Base-by-base conservation (phyloP, 257 asterid species). In the Eucommia ulmoides region DNA sequence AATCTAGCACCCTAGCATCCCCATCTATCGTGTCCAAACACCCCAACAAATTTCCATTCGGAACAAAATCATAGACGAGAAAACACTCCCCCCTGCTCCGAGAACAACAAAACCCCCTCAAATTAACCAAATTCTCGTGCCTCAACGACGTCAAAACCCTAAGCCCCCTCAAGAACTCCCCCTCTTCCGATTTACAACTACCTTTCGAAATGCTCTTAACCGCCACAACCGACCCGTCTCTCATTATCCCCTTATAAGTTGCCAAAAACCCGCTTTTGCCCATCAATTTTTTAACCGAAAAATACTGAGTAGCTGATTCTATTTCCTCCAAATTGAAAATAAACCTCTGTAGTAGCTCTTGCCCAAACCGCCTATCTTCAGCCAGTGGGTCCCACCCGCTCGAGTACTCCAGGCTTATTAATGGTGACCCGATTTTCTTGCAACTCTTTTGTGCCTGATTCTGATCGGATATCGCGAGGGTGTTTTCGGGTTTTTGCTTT, bases 371-470 rank as follows among this genome's bases (percentile, higher is more conserved):
- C 11, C 88, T 80, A 18, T 74, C 96, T 68, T 88, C 97, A 1
- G 91, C 89, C 42, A 84, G 53, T 2, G 94, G 96, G 60, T 88
- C 97, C 97, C 97, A 88, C 8, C 96, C 96, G 2, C 58, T 80
- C 1, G 97, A 68, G 66, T 88, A 88, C 54, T 88, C 97, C 4
- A 88, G 89, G 69, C 91, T 88, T 44, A 77, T 77, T 1, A 88
- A 83, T 0, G 97, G 97, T 23, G 97, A 88, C 44, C 97, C 94
- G 38, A 72, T 82, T 55, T 84, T 82, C 59, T 73, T 62, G 19
- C 72, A 56, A 8, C 48, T 62, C 22, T 78, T 76, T 63, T 72
- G 77, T 35, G 69, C 59, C 7, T 62, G 68, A 53, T 79, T 93
- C 79, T 17, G 47, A 54, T 7, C 68, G 56, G 49, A 61, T 63